These are phyloP conservation scores for Trichoderma koningiopsis DNA, from an alignment of 2,329 filamentous ascomycete genomes.

Conservation along the genomic window DNA sequence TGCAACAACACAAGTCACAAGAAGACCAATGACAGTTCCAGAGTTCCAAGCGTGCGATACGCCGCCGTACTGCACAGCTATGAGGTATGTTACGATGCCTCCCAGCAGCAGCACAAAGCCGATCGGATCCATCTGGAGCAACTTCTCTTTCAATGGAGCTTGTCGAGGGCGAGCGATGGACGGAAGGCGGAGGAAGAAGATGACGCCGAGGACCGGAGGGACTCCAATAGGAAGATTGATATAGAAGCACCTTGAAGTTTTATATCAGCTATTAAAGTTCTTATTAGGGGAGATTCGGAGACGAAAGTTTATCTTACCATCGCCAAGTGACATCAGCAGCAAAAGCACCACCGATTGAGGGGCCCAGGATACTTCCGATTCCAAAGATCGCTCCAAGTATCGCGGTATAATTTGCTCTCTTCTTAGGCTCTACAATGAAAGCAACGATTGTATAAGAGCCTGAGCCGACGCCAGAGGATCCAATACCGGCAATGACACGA, in stretches of 20 bases:
- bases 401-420: conserved; percentile 32
- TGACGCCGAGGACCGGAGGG: conserved; percentile 29
- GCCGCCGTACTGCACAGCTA: conserved; percentile 51
- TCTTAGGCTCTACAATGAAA: conserved; percentile 35
- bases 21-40: conserved; percentile 41
- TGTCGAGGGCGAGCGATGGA: conserved; percentile 34
- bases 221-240: conserved; percentile 37
- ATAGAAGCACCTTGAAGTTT: conserved; percentile 30
- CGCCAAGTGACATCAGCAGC: conserved; percentile 34
- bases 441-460: conserved; percentile 50
- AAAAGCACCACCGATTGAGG: conserved; percentile 34
- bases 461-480: conserved; percentile 47
- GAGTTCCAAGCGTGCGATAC: conserved; percentile 42
- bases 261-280: neutral
- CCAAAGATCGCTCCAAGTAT: conserved; percentile 32
- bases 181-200: conserved; percentile 41
- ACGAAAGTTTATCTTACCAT: conserved; percentile 28
- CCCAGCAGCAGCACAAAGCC: conserved; percentile 35
- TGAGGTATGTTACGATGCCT: conserved; percentile 46
- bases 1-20: conserved; percentile 39
- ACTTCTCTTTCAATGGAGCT: conserved; percentile 41
- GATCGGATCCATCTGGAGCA: conserved; percentile 42
- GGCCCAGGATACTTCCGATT: conserved; percentile 32
- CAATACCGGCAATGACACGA: conserved; percentile 48
- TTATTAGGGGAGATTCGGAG: neutral